Evolutionary conservation across 441 rosid species (phyloP), one percentile per base, ranked within the genome.

Genomic region (Cnidoscolus chayamansa): DNA sequence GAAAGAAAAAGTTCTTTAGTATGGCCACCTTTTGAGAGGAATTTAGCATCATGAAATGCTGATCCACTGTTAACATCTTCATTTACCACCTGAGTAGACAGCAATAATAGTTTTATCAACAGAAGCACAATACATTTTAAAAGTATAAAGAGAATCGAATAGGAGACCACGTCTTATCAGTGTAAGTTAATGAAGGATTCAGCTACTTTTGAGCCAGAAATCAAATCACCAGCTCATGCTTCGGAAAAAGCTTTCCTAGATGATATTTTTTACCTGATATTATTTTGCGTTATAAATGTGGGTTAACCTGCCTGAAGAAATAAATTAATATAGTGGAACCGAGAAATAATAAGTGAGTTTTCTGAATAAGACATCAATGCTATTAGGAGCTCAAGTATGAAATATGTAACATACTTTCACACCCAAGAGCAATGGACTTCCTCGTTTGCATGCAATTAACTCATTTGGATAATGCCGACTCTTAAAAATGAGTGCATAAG

Each of bases 401-500:
- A 63, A 70, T 37, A 49, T 48, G 2, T 49, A 65, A 83, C 93
- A 84, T 87, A 95, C 99, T 80, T 93, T 95, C 66, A 95, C 97
- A 76, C 99, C 99, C 72, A 95, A 78, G 71, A 93, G 89, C 86
- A 95, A 80, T 9, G 98, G 99, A 63, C 99, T 95, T 32, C 99
- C 99, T 76, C 90, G 94, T 86, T 90, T 95, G 87, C 99, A 93
- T 5, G 99, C 98, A 71, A 95, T 83, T 77, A 95, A 84, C 87
- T 95, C 98, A 76, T 95, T 90, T 35, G 97, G 98, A 81, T 93
- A 95, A 75, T 91, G 98, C 58, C 79, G 75, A 80, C 99, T 95
- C 84, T 93, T 95, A 77, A 95, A 93, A 31, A 95, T 82, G 77
- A 95, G 98, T 63, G 99, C 99, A 85, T 93, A 95, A 53, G 99